These are phyloP conservation scores for Hirschfeldia incana DNA, from an alignment of 345 rosid species.

Conservation along the genomic window DNA sequence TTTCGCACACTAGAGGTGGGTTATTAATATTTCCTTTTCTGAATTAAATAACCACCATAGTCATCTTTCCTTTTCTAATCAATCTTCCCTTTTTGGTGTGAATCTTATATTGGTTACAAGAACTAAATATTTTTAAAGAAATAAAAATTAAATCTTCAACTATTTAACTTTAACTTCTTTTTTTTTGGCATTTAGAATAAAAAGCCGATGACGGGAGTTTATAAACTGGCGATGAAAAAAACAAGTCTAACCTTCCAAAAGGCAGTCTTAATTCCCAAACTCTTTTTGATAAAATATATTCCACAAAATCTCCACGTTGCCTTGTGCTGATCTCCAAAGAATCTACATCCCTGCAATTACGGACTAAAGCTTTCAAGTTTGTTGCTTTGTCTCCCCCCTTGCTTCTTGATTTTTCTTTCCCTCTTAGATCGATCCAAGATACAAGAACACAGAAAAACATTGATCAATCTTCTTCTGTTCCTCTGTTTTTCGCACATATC, in stretches of 20 bases:
- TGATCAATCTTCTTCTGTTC: background rate
- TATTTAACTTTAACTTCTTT: background rate
- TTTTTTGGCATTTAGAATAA: background rate
- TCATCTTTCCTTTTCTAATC: background rate
- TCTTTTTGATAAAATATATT: constrained; percentile 10
- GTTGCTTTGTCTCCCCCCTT: constrained; percentile 3
- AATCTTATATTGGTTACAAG: background rate
- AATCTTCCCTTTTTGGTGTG: background rate
- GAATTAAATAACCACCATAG: background rate
- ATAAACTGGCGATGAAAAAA: background rate
- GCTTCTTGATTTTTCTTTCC: constrained; percentile 14
- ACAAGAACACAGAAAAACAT: background rate
- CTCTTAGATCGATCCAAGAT: background rate
- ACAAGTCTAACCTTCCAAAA: background rate
- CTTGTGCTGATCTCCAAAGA: constrained; percentile 35
- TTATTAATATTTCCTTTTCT: background rate
- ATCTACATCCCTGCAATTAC: constrained; percentile 32
- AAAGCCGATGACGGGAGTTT: background rate
- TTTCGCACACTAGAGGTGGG: background rate
- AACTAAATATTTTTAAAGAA: background rate
- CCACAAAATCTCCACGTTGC: constrained; percentile 27
- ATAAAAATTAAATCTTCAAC: background rate
- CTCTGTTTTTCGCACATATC: background rate
- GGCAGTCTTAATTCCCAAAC: constrained; percentile 7
- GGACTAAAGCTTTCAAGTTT: constrained; percentile 27